Conservation (phyloP, 257 asterid species). For the Nicotiana obtusifolia region DNA sequence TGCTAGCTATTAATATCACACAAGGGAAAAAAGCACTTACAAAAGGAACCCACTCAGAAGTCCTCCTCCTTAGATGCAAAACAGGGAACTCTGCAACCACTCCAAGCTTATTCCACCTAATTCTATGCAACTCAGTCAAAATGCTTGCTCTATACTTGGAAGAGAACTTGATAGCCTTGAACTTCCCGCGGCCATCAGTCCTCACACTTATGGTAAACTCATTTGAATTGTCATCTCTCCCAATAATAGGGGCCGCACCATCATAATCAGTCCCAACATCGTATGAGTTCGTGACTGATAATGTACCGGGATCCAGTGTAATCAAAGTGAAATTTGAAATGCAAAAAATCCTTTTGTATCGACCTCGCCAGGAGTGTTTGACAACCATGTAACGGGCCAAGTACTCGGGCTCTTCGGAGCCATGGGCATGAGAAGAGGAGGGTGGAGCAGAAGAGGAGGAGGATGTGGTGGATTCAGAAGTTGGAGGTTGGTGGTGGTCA, state of each 20-base stretch:
- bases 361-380: constrained; percentile 98
- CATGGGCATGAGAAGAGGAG: background rate
- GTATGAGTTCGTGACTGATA: constrained; percentile 78
- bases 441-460: constrained; percentile 33
- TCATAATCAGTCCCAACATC: constrained; percentile 80
- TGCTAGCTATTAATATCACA: background rate
- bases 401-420: constrained; percentile 79
- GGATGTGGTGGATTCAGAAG: constrained; percentile 16
- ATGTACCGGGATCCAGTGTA: constrained; percentile 77
- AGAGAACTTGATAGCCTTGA: constrained; percentile 75
- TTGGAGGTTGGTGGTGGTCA: constrained; percentile 23
- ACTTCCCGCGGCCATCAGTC: constrained; percentile 94
- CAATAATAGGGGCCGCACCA: constrained; percentile 78
- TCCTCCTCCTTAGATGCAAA: constrained; percentile 74
- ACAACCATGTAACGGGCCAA: constrained; percentile 74
- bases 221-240: constrained; percentile 68
- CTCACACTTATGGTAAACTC: constrained; percentile 84
- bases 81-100: constrained; percentile 73
- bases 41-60: constrained; percentile 75
- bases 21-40: constrained; percentile 43
- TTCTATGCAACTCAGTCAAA: constrained; percentile 81
- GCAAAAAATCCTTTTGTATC: constrained; percentile 85
- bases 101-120: constrained; percentile 71
- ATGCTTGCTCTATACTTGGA: constrained; percentile 77
- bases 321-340: constrained; percentile 55